phyloP scores from a whole-genome alignment of 495 filamentous ascomycete species.

The Penicillium nucicola region DNA sequence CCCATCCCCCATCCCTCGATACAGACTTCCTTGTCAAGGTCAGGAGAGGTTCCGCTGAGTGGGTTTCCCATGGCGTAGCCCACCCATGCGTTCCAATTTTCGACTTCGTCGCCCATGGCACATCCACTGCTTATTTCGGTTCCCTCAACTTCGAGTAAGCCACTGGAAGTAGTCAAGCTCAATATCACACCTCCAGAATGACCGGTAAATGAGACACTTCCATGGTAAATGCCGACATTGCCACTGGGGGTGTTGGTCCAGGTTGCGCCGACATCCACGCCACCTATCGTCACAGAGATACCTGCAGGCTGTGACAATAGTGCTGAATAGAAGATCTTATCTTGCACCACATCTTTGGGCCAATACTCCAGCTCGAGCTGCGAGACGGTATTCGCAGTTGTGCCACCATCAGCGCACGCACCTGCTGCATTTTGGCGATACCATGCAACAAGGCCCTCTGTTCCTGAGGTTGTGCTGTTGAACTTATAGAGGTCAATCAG shows the following conservation, averaged over 20 bases:
- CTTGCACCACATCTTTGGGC: constrained; percentile 15
- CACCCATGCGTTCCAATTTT: background rate
- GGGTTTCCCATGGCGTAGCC: background rate
- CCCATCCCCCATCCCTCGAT: background rate
- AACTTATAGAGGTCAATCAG: constrained; percentile 64
- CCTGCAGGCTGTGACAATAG: constrained; percentile 20
- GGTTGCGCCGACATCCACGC: constrained; percentile 18
- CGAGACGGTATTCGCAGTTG: constrained; percentile 30
- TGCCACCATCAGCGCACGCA: constrained; percentile 25
- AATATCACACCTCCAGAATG: constrained; percentile 45
- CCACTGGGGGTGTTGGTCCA: constrained; percentile 23
- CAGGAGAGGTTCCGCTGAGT: background rate
- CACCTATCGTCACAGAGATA: constrained; percentile 38
- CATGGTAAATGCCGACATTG: constrained; percentile 47
- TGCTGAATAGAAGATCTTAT: constrained; percentile 32
- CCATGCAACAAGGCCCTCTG: constrained; percentile 37
- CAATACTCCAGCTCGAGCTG: constrained; percentile 17
- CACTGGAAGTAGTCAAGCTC: background rate
- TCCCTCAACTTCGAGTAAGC: background rate
- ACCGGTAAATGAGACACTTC: constrained; percentile 42
- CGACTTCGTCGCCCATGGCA: background rate
- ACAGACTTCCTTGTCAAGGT: background rate
- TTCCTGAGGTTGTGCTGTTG: constrained; percentile 33
- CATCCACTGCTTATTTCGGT: background rate
- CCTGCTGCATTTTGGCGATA: constrained; percentile 46